These are phyloP conservation scores for Penicillium daleae DNA, from an alignment of 495 filamentous ascomycete species.

Conservation along the genomic window DNA sequence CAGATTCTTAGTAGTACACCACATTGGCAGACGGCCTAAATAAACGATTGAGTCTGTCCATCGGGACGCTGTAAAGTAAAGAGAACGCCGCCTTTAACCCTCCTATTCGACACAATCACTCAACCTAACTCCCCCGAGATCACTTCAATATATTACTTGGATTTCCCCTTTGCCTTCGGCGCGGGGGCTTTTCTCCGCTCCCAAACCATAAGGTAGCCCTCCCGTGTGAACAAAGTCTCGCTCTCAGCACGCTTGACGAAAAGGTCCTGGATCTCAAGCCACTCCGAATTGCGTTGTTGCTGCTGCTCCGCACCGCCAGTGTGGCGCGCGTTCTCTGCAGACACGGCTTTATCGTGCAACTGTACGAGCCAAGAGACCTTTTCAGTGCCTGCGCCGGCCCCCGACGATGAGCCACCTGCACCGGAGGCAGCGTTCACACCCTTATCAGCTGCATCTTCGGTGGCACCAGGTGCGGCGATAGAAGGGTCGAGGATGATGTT, in stretches of 20 bases:
- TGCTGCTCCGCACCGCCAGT: conserved; percentile 38
- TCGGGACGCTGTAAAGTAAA: neutral
- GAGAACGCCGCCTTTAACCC: neutral
- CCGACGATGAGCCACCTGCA: conserved; percentile 47
- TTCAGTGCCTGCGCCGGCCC: conserved; percentile 53
- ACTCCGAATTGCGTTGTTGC: conserved; percentile 61
- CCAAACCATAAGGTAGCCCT: conserved; percentile 97
- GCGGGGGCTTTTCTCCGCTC: conserved; percentile 71
- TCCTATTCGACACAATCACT: neutral
- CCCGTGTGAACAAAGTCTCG: conserved; percentile 87
- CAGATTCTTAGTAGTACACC: conserved; percentile 14
- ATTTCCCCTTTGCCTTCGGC: conserved; percentile 46
- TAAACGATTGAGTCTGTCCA: neutral
- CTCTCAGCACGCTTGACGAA: conserved; percentile 84
- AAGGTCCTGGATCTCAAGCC: conserved; percentile 92
- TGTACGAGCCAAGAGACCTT: conserved; percentile 60
- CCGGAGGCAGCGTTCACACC: conserved; percentile 77
- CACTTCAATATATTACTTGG: conserved; percentile 13
- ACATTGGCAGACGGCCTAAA: neutral
- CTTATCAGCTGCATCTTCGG: conserved; percentile 79
- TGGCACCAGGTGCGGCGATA: conserved; percentile 78
- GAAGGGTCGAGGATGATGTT: conserved; percentile 74
- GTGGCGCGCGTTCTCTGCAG: conserved; percentile 39
- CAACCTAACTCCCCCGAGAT: neutral
- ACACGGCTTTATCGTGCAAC: conserved; percentile 56